These are phyloP conservation scores for Phyllosticta paracitricarpa DNA, from an alignment of 2,329 filamentous ascomycete species.

Conservation along the genomic window DNA sequence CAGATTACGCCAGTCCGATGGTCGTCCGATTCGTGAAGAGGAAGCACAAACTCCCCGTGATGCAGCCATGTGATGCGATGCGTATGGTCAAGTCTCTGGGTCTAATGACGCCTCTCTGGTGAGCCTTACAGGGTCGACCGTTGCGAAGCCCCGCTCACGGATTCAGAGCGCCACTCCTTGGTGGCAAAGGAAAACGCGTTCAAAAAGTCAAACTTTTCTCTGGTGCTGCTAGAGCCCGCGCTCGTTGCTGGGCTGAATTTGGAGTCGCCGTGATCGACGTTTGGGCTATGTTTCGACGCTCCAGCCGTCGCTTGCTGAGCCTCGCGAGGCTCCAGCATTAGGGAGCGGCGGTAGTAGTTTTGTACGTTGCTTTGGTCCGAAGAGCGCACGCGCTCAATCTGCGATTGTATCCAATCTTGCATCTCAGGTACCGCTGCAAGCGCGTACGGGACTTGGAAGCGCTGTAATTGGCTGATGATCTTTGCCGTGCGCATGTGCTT, in stretches of 20 bases:
- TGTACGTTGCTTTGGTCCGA: slow-evolving; percentile 53
- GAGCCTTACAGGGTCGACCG: slow-evolving; percentile 1
- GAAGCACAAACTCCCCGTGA: neutral
- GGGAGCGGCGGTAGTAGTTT: slow-evolving; percentile 70
- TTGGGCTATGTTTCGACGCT: neutral
- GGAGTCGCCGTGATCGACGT: neutral
- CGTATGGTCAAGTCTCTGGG: neutral
- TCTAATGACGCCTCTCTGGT: neutral
- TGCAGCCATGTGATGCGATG: neutral
- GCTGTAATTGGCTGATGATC: slow-evolving; percentile 90
- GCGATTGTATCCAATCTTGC: slow-evolving; percentile 82
- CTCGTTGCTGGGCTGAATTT: neutral
- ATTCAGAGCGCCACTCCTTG: slow-evolving; percentile 3
- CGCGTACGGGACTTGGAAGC: slow-evolving; percentile 89
- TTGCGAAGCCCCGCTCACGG: neutral
- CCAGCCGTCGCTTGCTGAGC: slow-evolving; percentile 15
- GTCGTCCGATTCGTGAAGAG: neutral
- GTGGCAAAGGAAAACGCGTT: slow-evolving; percentile 6
- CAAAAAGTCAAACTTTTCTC: slow-evolving; percentile 8
- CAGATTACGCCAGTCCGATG: slow-evolving; percentile 1
- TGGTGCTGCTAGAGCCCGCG: neutral
- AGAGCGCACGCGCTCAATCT: slow-evolving; percentile 65
- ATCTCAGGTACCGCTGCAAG: slow-evolving; percentile 75
- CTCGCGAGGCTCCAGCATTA: slow-evolving; percentile 71
- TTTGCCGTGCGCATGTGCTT: slow-evolving; percentile 91